phyloP scores from a whole-genome alignment of 441 rosid genomes.

The Syzygium syzygioides region DNA sequence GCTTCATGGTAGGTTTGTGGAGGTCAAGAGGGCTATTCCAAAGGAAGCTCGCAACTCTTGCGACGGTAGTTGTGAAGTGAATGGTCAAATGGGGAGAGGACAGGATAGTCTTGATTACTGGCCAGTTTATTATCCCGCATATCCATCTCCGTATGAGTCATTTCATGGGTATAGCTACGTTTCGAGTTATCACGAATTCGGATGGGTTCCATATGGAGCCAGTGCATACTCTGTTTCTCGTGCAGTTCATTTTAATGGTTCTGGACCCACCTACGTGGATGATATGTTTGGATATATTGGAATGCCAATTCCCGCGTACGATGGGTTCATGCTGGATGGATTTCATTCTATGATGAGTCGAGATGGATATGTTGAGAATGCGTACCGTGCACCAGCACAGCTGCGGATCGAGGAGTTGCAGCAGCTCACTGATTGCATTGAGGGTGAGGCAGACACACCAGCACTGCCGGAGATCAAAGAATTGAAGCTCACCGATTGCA shows the following conservation, averaged over 20 bases:
- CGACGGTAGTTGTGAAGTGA: conserved; percentile 11
- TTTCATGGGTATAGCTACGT: conserved; percentile 19
- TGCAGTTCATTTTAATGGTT: neutral
- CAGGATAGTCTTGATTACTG: neutral
- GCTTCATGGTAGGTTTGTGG: conserved; percentile 55
- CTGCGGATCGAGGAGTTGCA: neutral
- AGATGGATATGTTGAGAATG: neutral
- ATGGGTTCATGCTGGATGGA: neutral
- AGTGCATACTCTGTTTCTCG: conserved; percentile 29
- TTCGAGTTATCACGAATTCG: conserved; percentile 24
- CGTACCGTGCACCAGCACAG: neutral
- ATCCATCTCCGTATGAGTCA: conserved; percentile 10
- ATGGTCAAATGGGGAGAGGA: conserved; percentile 6
- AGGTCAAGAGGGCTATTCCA: conserved; percentile 84
- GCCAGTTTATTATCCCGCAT: conserved; percentile 18
- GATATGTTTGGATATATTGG: neutral
- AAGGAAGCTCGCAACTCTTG: conserved; percentile 29
- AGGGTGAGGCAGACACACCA: neutral
- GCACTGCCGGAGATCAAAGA: neutral
- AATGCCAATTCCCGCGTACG: neutral
- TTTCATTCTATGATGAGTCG: neutral
- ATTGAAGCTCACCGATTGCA: neutral
- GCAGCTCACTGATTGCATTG: neutral
- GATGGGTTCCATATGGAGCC: conserved; percentile 29
- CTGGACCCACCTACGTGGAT: neutral